Evolutionary conservation across 805 yeast genomes (phyloP).

Genomic region (Candida cerambycidarum): DNA sequence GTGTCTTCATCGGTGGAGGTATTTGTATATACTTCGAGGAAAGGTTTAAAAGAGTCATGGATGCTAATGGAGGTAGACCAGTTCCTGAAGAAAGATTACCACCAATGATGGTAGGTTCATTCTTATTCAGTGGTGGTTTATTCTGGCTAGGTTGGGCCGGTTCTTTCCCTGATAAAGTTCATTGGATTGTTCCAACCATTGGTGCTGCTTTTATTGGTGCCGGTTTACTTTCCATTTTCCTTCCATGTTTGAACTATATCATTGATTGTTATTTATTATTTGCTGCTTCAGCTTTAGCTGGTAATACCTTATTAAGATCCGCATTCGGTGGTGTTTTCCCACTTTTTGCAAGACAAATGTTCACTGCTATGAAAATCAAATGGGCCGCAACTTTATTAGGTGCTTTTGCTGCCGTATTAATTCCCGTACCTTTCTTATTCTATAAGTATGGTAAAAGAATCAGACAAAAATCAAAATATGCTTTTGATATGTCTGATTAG

Average conservation of each 20-base stretch:
- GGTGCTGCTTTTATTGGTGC: conserved; percentile 42
- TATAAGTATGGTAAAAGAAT: conserved; percentile 45
- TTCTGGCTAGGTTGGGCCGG: conserved; percentile 92
- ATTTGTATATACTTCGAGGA: conserved; percentile 56
- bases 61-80: conserved; percentile 52
- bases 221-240: conserved; percentile 58
- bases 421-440: conserved; percentile 59
- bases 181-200: conserved; percentile 68
- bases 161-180: conserved; percentile 65
- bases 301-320: conserved; percentile 59
- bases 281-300: conserved; percentile 67
- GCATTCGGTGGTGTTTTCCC: conserved; percentile 64
- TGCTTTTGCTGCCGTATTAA: conserved; percentile 48
- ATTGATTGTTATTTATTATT: conserved; percentile 58
- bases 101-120: conserved; percentile 72
- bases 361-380: conserved; percentile 45
- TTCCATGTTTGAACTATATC: conserved; percentile 58
- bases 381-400: conserved; percentile 60
- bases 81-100: conserved; percentile 81
- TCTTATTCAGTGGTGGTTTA: conserved; percentile 73
- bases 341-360: conserved; percentile 54
- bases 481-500: conserved; percentile 8
- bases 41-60: conserved; percentile 47
- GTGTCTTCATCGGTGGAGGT: conserved; percentile 59
- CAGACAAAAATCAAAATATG: conserved; percentile 20